These are phyloP conservation scores for Wallacemonas sp. DNA, from an alignment of 208 protist species.

Conservation along the genomic window DNA sequence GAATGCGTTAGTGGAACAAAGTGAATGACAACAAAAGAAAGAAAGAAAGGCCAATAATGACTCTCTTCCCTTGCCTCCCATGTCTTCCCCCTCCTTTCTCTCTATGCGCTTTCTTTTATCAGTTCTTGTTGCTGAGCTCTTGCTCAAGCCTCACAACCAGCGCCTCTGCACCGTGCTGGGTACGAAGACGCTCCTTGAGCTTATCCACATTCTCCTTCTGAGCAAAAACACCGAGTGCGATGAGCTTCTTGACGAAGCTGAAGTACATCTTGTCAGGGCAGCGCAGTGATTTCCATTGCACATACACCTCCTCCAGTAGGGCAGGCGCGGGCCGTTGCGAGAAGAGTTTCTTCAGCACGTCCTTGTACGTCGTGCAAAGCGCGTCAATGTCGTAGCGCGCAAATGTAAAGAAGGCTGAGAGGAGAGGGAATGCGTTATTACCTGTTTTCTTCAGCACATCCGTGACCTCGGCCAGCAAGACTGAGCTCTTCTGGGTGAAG, in stretches of 20 bases:
- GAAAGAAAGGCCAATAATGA: too few relatives aligned
- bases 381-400: slow-evolving; percentile 72
- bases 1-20: too few relatives aligned
- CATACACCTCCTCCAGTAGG: slow-evolving; percentile 76
- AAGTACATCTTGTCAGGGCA: slow-evolving; percentile 48
- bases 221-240: slow-evolving; percentile 25
- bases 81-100: too few relatives aligned
- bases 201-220: slow-evolving; percentile 47
- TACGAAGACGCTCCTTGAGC: slow-evolving; percentile 36
- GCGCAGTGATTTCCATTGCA: slow-evolving; percentile 60
- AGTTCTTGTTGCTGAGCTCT: slow-evolving; percentile 24
- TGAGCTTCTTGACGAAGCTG: slow-evolving; percentile 51
- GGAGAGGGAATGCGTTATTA: slow-evolving; percentile 24
- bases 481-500: slow-evolving; percentile 29
- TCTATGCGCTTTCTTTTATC: too few relatives aligned
- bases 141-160: slow-evolving; percentile 36
- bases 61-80: too few relatives aligned
- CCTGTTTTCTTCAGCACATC: slow-evolving; percentile 25
- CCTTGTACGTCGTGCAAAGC: slow-evolving; percentile 58
- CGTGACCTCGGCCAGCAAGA: slow-evolving; percentile 16
- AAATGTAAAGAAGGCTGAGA: slow-evolving; percentile 85
- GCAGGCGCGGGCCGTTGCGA: slow-evolving; percentile 26
- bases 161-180: slow-evolving; percentile 33
- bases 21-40: too few relatives aligned
- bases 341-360: slow-evolving; percentile 68